Base-by-base conservation (phyloP, 805 yeast genomes). In the Sugiyamaella floridensis region DNA sequence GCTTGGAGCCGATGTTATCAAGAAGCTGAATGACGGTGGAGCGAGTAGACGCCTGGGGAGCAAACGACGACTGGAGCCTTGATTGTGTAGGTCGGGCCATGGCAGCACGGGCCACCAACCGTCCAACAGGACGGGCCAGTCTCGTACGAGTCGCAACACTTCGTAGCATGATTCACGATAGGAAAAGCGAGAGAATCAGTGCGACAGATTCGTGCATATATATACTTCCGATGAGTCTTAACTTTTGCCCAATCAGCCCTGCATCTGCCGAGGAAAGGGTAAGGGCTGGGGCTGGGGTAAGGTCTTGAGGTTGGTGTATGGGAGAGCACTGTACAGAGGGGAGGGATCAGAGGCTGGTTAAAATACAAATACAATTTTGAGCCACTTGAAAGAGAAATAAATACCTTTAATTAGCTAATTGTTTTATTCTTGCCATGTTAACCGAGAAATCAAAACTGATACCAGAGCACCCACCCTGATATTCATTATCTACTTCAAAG, bases 1-100 rank as follows among this genome's bases (percentile, higher is more conserved):
- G 80, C 68, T 93, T 95, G 47, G 97, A 89, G 22, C 98, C 97
- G 60, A 93, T 93, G 70, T 90, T 93, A 75, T 92, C 93, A 67
- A 93, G 76, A 49, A 93, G 76, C 71, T 95, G 99, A 55, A 93
- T 87, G 28, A 93, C 98, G 0, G 99, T 93, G 18, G 97, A 89
- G 69, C 97, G 79, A 28, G 98, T 90, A 40, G 74, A 67, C 54
- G 16, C 37, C 37, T 32, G 37, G 37, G 12, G n/a, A 14, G n/a
- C 37, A 10, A 11, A 14, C n/a, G 37, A 32, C 37, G 37, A 32
- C n/a, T 11, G 12, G 37, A 14, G 15, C 10, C 47, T 18, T n/a
- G 19, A 5, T 11, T 11, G 40, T 12, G 18, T 19, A 7, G 18
- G 14, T 15, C 20, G 20, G n/a, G 29, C 32, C 19, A 47, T 1